Conservation (phyloP, 805 yeast species). For the Alloascoidea hylecoeti region DNA sequence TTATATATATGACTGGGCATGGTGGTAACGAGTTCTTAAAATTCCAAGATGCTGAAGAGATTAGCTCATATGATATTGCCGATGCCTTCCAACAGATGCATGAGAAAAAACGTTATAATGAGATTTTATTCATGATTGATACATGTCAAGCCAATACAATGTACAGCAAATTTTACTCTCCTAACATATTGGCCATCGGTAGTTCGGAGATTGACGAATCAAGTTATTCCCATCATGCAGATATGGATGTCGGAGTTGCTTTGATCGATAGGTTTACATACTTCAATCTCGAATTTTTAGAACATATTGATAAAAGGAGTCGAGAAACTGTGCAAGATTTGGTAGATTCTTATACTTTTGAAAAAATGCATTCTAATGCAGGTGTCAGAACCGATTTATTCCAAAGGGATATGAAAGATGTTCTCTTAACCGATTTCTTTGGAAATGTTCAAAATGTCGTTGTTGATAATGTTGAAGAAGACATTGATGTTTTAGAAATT, state of each 20-base stretch:
- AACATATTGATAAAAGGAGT: conserved; percentile 58
- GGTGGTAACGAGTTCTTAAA: conserved; percentile 97
- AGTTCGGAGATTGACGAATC: conserved; percentile 80
- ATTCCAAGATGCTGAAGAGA: conserved; percentile 97
- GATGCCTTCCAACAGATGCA: conserved; percentile 97
- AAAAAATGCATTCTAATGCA: conserved; percentile 78
- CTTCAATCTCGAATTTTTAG: conserved; percentile 71
- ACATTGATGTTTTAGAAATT: conserved; percentile 17
- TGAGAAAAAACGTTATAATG: conserved; percentile 89
- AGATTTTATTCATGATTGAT: conserved; percentile 93
- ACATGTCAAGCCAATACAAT: conserved; percentile 98
- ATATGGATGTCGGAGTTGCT: conserved; percentile 91
- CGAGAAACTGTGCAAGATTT: conserved; percentile 66
- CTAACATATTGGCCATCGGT: conserved; percentile 87
- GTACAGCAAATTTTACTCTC: conserved; percentile 87
- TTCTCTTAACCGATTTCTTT: conserved; percentile 81
- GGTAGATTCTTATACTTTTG: conserved; percentile 74
- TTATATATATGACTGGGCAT: conserved; percentile 94
- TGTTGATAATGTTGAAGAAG: conserved; percentile 43
- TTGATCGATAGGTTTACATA: conserved; percentile 95
- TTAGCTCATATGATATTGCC: conserved; percentile 88
- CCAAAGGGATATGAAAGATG: conserved; percentile 49
- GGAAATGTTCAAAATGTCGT: conserved; percentile 81
- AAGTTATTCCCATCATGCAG: conserved; percentile 92
- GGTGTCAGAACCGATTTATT: conserved; percentile 84